phyloP scores from a whole-genome alignment of 2,329 filamentous ascomycete genomes.

The Trichoderma asperellum region DNA sequence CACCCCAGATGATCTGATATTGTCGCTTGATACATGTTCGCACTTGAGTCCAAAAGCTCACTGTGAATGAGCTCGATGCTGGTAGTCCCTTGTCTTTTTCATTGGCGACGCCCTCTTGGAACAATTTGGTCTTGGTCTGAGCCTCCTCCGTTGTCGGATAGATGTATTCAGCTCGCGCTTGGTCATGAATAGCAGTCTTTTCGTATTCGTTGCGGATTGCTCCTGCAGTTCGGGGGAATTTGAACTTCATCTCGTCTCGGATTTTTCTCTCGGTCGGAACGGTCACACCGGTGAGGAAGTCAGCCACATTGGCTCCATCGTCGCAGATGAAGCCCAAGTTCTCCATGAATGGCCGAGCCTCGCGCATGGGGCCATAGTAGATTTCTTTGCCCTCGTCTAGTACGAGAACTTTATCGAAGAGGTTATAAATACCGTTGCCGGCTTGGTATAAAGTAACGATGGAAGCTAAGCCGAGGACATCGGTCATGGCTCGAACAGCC shows the following conservation, averaged over 20 bases:
- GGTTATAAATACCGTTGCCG: constrained; percentile 69
- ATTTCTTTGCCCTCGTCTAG: constrained; percentile 68
- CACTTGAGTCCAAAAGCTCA: constrained; percentile 59
- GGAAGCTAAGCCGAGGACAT: constrained; percentile 61
- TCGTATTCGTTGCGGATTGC: constrained; percentile 56
- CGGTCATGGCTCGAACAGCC: constrained; percentile 65
- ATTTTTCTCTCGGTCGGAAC: constrained; percentile 71
- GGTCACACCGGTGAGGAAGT: constrained; percentile 68
- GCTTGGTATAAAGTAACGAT: constrained; percentile 72
- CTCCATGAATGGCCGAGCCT: constrained; percentile 68
- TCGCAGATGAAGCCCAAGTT: constrained; percentile 64
- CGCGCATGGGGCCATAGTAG: constrained; percentile 63
- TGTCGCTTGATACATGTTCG: constrained; percentile 61
- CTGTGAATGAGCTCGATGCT: constrained; percentile 59
- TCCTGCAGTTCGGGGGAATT: constrained; percentile 51
- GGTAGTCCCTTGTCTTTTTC: constrained; percentile 61
- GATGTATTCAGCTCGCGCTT: constrained; percentile 60
- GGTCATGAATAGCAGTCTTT: constrained; percentile 52
- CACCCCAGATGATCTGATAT: constrained; percentile 68
- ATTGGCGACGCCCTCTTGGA: constrained; percentile 54
- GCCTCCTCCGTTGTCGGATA: constrained; percentile 58
- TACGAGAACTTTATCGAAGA: constrained; percentile 72
- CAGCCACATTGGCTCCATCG: constrained; percentile 65
- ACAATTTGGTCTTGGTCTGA: constrained; percentile 54
- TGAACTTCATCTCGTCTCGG: constrained; percentile 44